Percentiles rank a stretch among this genome's conserved stretches.
These are phyloP conservation scores for Aspergillus chevalieri DNA, from an alignment of 2,329 filamentous ascomycete genomes.

Conservation along the genomic window DNA sequence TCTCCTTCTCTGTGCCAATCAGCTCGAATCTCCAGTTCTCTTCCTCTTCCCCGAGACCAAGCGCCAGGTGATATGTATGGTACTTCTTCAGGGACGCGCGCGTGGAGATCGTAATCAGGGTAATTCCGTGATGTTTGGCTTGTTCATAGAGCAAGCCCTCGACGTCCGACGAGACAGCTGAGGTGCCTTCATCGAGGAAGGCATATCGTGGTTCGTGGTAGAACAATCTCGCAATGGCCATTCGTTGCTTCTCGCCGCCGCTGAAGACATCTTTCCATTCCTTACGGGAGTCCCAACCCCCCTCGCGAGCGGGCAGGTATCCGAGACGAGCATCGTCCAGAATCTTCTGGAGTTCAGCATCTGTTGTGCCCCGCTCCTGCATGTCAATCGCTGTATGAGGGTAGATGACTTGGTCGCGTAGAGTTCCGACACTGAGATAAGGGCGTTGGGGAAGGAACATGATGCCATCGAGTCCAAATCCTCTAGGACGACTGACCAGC, in stretches of 20 bases:
- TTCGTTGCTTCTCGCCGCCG: conserved; percentile 93
- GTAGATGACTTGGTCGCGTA: conserved; percentile 96
- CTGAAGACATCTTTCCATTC: conserved; percentile 99
- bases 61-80: conserved; percentile 81
- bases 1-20: conserved; percentile 89
- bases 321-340: conserved; percentile 80
- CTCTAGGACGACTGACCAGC: conserved; percentile 78
- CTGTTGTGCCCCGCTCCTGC: conserved; percentile 70
- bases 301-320: conserved; percentile 85
- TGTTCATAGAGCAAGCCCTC: conserved; percentile 90
- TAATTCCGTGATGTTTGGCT: conserved; percentile 89
- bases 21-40: conserved; percentile 88
- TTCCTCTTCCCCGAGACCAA: conserved; percentile 74
- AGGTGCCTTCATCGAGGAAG: conserved; percentile 92
- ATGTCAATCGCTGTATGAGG: conserved; percentile 93
- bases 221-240: conserved; percentile 81
- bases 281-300: conserved; percentile 93
- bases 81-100: conserved; percentile 92
- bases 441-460: conserved; percentile 97
- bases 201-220: conserved; percentile 95
- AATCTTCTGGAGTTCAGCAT: conserved; percentile 69
- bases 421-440: conserved; percentile 83
- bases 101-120: conserved; percentile 91
- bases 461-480: conserved; percentile 77
- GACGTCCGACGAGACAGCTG: conserved; percentile 87